Evolutionary conservation across 768 basidiomycete species (phyloP).

Genomic region (Cystobasidium onofrii): DNA sequence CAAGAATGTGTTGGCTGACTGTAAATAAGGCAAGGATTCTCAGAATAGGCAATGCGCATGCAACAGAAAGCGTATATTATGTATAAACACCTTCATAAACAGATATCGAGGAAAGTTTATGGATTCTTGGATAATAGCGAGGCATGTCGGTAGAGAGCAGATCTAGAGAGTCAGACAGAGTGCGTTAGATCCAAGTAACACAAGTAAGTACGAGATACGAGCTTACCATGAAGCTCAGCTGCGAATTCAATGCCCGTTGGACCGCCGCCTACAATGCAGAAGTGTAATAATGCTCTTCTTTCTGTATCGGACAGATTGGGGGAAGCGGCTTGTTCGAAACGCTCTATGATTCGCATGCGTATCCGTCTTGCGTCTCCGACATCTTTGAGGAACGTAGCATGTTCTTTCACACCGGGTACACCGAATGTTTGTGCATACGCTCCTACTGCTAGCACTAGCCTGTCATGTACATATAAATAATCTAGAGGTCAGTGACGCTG

Average conservation of each 20-base stretch:
- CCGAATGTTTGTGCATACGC: constrained; percentile 65
- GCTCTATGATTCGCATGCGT: constrained; percentile 45
- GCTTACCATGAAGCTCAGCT: constrained; percentile 58
- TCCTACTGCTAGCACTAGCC: constrained; percentile 62
- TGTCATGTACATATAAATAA: too few species aligned
- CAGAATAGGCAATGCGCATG: background rate
- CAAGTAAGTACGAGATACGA: background rate
- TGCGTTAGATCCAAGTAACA: too few species aligned
- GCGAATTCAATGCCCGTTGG: constrained; percentile 65
- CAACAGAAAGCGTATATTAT: too few species aligned
- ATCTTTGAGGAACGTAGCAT: constrained; percentile 74
- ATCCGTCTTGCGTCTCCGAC: constrained; percentile 48
- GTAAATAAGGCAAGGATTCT: background rate
- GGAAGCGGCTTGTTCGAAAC: constrained; percentile 78
- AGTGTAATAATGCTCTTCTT: constrained; percentile 66
- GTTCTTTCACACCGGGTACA: constrained; percentile 57
- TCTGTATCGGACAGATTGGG: constrained; percentile 67
- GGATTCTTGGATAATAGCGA: constrained; percentile 58
- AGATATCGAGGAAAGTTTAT: constrained; percentile 61
- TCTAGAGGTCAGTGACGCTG: constrained; percentile 40
- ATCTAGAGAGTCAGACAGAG: constrained; percentile 47
- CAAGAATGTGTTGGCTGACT: constrained; percentile 75
- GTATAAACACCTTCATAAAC: constrained; percentile 16
- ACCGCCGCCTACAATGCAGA: constrained; percentile 70
- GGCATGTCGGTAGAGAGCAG: constrained; percentile 57